Base-by-base conservation (phyloP, 2,329 filamentous ascomycete genomes). In the Aspergillus amoenus region DNA sequence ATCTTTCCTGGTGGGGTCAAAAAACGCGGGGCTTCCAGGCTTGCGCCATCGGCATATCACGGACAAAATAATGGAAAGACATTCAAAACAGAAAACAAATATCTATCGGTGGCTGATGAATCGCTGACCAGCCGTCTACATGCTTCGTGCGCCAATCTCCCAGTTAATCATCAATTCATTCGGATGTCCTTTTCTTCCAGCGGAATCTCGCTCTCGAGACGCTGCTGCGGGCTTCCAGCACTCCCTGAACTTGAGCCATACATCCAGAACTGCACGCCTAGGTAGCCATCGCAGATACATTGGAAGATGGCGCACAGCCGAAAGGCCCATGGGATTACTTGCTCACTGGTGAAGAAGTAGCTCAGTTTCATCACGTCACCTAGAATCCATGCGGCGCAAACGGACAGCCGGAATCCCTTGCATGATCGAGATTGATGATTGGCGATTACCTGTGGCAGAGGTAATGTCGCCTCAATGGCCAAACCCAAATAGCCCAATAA, bases 351-450 rank as follows among this genome's bases (percentile, higher is more conserved):
- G 64, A 81, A 80, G 68, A 81, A 79, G 62, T 77, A 81, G 53
- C 76, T 74, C 74, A 81, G 76, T 64, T 81, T 81, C 77, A 80
- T 80, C 22, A 73, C 65, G 61, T 81, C 79, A 63, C 79, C 79
- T 12, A 79, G 65, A 42, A 81, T 68, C 79, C 79, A 81, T 6
- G 79, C 75, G 4, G 71, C 71, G 24, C 80, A 65, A 7, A 81
- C 79, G 2, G 78, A 80, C 9, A 80, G 47, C 4, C 79, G 75
- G 64, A 81, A 81, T 12, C 79, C 79, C 57, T 77, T 77, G 68
- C 79, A 81, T 6, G 78, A 80, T 34, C 72, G 74, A 9, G 76
- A 74, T 46, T 68, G 73, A 62, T 80, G 76, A 64, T 81, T 81
- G 51, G 77, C 72, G 18, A 79, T 24, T 15, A 81, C 76, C 60